These are phyloP conservation scores for Elaeis oleifera DNA, from an alignment of 202 grass and related monocot genomes.

Conservation along the genomic window DNA sequence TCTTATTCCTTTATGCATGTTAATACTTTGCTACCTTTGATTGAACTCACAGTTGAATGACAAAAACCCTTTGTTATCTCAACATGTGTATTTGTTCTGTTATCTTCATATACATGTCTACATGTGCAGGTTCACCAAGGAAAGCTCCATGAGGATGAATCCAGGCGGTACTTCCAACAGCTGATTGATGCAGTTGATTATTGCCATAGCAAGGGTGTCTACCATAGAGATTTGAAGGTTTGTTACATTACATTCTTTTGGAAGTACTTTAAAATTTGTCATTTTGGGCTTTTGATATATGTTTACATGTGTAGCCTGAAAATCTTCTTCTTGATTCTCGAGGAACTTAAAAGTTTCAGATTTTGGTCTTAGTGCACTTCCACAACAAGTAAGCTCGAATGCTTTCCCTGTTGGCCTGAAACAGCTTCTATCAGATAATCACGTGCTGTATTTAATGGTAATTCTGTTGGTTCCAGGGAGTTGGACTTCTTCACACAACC, in stretches of 20 bases:
- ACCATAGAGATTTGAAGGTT: slow-evolving; percentile 96
- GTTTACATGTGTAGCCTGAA: slow-evolving; percentile 68
- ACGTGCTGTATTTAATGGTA: slow-evolving; percentile 14
- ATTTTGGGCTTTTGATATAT: slow-evolving; percentile 20
- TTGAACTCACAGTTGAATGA: no score
- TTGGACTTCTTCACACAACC: slow-evolving; percentile 70
- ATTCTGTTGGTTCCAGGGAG: slow-evolving; percentile 40
- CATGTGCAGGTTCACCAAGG: slow-evolving; percentile 55
- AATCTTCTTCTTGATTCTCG: slow-evolving; percentile 81
- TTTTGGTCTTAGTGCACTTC: slow-evolving; percentile 85
- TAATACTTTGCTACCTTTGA: no score
- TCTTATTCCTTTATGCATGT: no score
- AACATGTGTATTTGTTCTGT: neutral
- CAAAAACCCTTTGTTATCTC: no score
- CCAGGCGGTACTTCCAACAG: slow-evolving; percentile 82
- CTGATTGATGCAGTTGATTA: slow-evolving; percentile 90
- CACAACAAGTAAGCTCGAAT: slow-evolving; percentile 48
- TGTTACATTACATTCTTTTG: slow-evolving; percentile 10
- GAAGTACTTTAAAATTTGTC: slow-evolving; percentile 3
- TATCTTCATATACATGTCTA: neutral
- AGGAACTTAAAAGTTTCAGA: slow-evolving; percentile 95
- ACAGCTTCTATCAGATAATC: slow-evolving; percentile 6
- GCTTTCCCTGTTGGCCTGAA: slow-evolving; percentile 15
- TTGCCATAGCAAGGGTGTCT: slow-evolving; percentile 89
- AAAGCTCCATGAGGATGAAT: slow-evolving; percentile 66